Conservation (phyloP, 2,329 filamentous ascomycete genomes). For the Nakataea oryzae region DNA sequence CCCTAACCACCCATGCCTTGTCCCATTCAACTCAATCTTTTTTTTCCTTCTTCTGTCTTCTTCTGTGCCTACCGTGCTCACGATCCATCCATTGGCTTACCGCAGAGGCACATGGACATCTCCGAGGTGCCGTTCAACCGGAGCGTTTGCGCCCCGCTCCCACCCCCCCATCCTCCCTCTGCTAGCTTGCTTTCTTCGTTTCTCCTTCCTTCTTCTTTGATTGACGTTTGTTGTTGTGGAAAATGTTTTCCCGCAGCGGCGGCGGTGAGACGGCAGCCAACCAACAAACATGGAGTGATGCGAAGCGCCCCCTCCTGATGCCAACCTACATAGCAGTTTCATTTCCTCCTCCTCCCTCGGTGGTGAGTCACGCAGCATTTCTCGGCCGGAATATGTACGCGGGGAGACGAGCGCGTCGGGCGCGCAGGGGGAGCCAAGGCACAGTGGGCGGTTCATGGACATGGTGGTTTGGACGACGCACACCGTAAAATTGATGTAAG, state of each 20-base stretch:
- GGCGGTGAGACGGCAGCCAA: neutral
- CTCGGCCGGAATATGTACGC: neutral
- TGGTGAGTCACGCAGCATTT: neutral
- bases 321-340: neutral
- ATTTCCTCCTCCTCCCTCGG: too few relatives aligned
- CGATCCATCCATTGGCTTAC: neutral
- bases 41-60: neutral
- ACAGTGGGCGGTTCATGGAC: neutral
- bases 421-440: too few relatives aligned
- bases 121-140: neutral
- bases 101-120: neutral
- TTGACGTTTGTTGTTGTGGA: neutral
- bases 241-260: neutral
- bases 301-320: neutral
- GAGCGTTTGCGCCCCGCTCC: neutral
- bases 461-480: neutral
- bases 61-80: neutral
- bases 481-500: neutral
- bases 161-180: neutral
- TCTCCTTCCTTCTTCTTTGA: neutral
- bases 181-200: neutral
- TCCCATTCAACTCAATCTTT: neutral
- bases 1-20: neutral
- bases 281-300: neutral
- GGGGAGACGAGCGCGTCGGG: neutral